Base-by-base conservation (phyloP, 495 filamentous ascomycete genomes). In the Aspergillus olivimuriae region DNA sequence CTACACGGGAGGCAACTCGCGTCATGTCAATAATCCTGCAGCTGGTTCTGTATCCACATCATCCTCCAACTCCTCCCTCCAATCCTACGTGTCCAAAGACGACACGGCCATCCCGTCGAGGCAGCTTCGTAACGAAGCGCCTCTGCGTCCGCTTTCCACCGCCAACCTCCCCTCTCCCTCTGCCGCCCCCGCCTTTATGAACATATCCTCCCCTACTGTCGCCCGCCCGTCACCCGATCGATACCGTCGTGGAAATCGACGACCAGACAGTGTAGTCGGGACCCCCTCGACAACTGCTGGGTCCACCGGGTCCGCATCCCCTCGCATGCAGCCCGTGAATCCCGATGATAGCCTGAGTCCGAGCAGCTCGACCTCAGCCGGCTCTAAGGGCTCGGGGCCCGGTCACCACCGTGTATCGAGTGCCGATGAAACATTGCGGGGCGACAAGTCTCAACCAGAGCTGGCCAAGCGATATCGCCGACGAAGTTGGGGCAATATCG, bases 401-500 rank as follows among this genome's bases (percentile, higher is more conserved):
- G 51, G 55, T 15, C 71, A 73, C 34, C 56, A 49, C 24, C 64
- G 74, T 30, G 68, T 66, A 2, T 61, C 63, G 3, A 82, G 76
- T 55, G 74, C 68, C 4, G 78, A 82, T 62, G 77, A 81, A 50
- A 66, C 66, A 22, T 56, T 60, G 18, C 66, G 70, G 22, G 24
- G 61, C 15, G 61, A 74, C 47, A 60, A 57, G 34, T 40, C 57
- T 37, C 56, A 64, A 35, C 68, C 75, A 14, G 87, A 91, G 36
- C 69, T 81, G 38, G 77, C 83, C 8, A 86, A 86, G 61, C 76
- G 84, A 48, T 86, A 89, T 66, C 73, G 89, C 48, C 78, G 89
- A 54, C 77, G 89, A 42, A 95, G 89, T 58, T 76, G 89, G 70
- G 85, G 86, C 43, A 85, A 78, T 36, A 75, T 94, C 53, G 87